Base-by-base conservation (phyloP, 1,284 basidiomycete genomes). In the Rhodotorula sp. region DNA sequence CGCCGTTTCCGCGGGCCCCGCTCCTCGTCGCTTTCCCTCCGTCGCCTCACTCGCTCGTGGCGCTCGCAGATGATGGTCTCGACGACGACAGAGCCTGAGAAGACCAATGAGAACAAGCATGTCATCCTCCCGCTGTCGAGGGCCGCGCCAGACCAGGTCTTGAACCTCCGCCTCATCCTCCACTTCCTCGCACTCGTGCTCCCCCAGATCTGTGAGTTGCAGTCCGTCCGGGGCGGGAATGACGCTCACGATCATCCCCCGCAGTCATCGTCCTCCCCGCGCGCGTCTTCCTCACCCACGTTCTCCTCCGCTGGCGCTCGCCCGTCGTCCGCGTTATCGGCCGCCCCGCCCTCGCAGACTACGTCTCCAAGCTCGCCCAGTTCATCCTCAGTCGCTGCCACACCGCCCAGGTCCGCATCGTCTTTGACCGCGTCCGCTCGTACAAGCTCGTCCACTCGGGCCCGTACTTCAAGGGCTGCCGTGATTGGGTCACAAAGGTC, bases 401-500 rank as follows among this genome's bases (percentile, higher is more conserved):
- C 39, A 39, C 46, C 20, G 51, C 71, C 0, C 55, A 65, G 32
- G 57, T 56, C 4, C 65, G 71, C 36, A 44, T 71, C 62, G 20
- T 74, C n/a, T 64, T 71, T 56, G 62, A 71, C 46, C 53, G 62
- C 39, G 34, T 22, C 5, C 29, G 36, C 17, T 53, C 67, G 24
- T 74, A 71, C 67, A 15, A 20, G 11, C 30, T 55, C 29, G 47
- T 32, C 5, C 46, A 59, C 34, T 39, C 55, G 13, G 27, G 22
- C 2, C 47, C 56, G 3, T 71, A 58, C 52, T 44, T 44, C 39
- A 44, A 44, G 11, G 39, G 39, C 39, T 44, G 39, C 39, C 30
- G 19, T 20, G 54, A 67, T 2, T 74, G 70, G 70, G 49, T 71
- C 19, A 22, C 36, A 15, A 30, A 48, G 17, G 62, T 74, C 52